These are phyloP conservation scores for Epichloe brachyelytri DNA, from an alignment of 2,329 filamentous ascomycete genomes.

Conservation along the genomic window DNA sequence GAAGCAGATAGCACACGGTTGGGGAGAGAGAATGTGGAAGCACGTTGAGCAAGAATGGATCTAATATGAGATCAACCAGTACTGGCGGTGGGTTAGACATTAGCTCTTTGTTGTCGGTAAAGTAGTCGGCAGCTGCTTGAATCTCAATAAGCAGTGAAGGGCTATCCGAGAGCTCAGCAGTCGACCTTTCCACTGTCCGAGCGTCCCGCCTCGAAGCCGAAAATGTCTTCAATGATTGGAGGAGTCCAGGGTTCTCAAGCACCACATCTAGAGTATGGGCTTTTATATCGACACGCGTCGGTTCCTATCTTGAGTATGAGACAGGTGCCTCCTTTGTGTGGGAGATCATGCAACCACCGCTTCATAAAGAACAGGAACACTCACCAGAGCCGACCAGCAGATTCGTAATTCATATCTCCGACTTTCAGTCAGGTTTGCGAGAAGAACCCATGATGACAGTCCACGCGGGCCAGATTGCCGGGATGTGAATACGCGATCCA, in stretches of 20 bases:
- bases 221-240: conserved; percentile 52
- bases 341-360: neutral
- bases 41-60: conserved; percentile 70
- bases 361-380: conserved; percentile 20
- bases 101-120: conserved; percentile 56
- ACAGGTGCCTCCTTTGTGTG: neutral
- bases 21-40: conserved; percentile 67
- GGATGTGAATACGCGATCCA: conserved; percentile 50
- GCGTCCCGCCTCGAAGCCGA: conserved; percentile 35
- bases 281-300: conserved; percentile 62
- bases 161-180: neutral
- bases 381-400: conserved; percentile 86
- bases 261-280: conserved; percentile 49
- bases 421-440: conserved; percentile 54
- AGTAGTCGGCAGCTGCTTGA: conserved; percentile 71
- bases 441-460: conserved; percentile 62
- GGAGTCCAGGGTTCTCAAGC: conserved; percentile 47
- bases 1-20: conserved; percentile 53
- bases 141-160: conserved; percentile 60
- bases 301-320: conserved; percentile 51
- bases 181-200: neutral
- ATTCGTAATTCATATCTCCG: conserved; percentile 83
- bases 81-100: conserved; percentile 68
- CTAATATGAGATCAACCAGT: conserved; percentile 68
- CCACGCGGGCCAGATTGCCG: conserved; percentile 34